Evolutionary conservation across 495 filamentous ascomycete genomes (phyloP).

Genomic region (Collariella sp.): DNA sequence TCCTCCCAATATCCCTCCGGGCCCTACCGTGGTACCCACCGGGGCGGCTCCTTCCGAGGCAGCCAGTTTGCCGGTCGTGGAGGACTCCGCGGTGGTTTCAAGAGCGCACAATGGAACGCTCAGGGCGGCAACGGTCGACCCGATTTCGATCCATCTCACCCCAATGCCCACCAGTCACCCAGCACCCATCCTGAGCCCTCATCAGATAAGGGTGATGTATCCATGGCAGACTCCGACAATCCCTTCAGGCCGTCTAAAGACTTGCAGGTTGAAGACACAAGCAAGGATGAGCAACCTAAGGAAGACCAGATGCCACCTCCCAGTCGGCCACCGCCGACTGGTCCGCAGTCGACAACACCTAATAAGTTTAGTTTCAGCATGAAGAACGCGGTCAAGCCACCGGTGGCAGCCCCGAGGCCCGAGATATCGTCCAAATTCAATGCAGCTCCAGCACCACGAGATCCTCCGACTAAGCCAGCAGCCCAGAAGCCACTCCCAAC

Average conservation of each 20-base stretch:
- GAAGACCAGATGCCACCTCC: constrained; percentile 34
- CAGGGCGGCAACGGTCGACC: constrained; percentile 9
- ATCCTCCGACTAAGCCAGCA: constrained; percentile 21
- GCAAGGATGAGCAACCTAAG: constrained; percentile 38
- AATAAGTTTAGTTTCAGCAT: constrained; percentile 85
- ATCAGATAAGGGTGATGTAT: constrained; percentile 17
- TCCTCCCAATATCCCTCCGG: constrained; percentile 46
- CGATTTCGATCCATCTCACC: constrained; percentile 25
- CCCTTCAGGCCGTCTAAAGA: constrained; percentile 56
- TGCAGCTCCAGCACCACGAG: constrained; percentile 38
- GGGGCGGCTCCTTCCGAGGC: constrained; percentile 38
- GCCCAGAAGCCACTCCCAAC: constrained; percentile 18
- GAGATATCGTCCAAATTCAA: constrained; percentile 68
- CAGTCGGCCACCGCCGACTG: constrained; percentile 39
- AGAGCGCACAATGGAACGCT: constrained; percentile 28
- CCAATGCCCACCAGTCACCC: constrained; percentile 32
- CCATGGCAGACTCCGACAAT: constrained; percentile 48
- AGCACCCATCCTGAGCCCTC: constrained; percentile 37
- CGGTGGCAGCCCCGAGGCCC: constrained; percentile 54
- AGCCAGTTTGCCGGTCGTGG: constrained; percentile 29
- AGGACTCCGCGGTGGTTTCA: constrained; percentile 30
- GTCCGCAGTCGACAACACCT: constrained; percentile 40
- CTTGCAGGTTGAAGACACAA: constrained; percentile 53
- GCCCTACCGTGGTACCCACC: constrained; percentile 45
- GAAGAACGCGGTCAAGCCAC: constrained; percentile 57